Evolutionary conservation across 768 basidiomycete species (phyloP), one percentile per base, ranked within the genome.

Genomic region (Russula sp.): DNA sequence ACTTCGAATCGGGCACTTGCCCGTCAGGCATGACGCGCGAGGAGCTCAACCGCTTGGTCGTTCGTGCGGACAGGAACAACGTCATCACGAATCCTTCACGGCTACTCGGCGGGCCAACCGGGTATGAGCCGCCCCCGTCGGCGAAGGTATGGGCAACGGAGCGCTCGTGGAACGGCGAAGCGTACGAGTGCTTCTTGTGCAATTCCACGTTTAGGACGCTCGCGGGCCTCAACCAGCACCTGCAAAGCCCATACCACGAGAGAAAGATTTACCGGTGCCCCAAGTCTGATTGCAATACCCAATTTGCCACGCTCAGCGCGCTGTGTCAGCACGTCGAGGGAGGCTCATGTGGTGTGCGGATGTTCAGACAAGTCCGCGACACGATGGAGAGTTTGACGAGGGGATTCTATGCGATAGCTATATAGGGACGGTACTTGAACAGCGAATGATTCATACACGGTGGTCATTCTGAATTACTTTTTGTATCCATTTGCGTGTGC

Each of bases 101-200:
- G 13, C 6, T 59, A 13, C 35, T 64, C 31, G 32, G 27, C 9
- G 57, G 57, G 9, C 63, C 57, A 2, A 44, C 39, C 2, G 39
- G 3, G 20, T 50, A 34, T 53, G 31, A 59, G 37, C 53, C 63
- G 18, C 63, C 47, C 16, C 0, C n/a, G 9, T 0, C 47, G 16
- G 16, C 14, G 22, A 40, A 2, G 20, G 18, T 14, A 18, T 71
- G 65, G 69, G 78, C 78, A 52, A 80, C 79, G 13, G 68, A 69
- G 6, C 70, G 64, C 35, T 74, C 80, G 10, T 79, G 75, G 74
- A 80, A 80, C 61, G 75, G 74, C 0, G 4, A 1, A 9, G 74
- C 66, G 10, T 89, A 77, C 70, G 85, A 89, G 71, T 89, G 87
- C 71, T 82, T 82, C 68, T 72, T 89, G 22, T 88, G 87, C 70